Percentiles rank a stretch among this genome's conserved stretches.
phyloP scores from a whole-genome alignment of 306 rosid species.

The Benincasa hispida region DNA sequence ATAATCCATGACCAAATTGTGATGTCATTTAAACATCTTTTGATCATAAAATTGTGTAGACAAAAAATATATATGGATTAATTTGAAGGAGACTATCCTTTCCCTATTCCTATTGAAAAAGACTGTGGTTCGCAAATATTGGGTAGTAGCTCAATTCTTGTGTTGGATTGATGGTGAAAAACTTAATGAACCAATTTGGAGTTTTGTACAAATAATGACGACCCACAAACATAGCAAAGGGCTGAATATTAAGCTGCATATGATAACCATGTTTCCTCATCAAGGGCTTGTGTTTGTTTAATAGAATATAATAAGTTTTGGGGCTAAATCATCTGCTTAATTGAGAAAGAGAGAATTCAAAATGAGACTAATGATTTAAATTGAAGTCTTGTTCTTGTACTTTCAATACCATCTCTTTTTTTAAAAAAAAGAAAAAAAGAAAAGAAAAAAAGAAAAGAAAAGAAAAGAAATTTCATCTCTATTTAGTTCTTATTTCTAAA shows the following conservation, averaged over 20 bases:
- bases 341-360: background rate
- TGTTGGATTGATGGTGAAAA: background rate
- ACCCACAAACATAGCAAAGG: background rate
- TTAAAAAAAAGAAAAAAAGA: no score
- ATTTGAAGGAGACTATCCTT: no score
- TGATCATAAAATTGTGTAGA: background rate
- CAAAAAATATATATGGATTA: background rate
- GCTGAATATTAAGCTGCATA: background rate
- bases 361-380: no score
- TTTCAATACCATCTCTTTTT: no score
- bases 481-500: no score
- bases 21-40: background rate
- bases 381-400: no score
- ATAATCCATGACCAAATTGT: background rate
- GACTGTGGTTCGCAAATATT: background rate
- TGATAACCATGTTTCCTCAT: background rate
- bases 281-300: background rate
- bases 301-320: background rate
- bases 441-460: no score
- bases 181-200: background rate
- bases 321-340: background rate
- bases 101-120: no score
- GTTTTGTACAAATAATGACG: background rate
- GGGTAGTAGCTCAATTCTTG: background rate
- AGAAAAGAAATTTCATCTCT: no score